Evolutionary conservation across 2,329 filamentous ascomycete species (phyloP).

Genomic region (Colletotrichum karsti): DNA sequence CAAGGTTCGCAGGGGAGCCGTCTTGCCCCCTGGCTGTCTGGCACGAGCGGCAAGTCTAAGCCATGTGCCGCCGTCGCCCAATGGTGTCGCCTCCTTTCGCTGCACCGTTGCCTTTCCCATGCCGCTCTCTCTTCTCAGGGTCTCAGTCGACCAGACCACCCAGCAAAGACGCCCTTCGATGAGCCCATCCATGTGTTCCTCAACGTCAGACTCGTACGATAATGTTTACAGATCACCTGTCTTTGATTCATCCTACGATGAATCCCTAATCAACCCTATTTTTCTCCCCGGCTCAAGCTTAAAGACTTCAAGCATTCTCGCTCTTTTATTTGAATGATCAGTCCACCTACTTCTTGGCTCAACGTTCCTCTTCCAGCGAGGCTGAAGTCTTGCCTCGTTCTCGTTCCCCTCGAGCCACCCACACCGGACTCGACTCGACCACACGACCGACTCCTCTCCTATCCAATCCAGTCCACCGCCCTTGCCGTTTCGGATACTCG

Average conservation of each 20-base stretch:
- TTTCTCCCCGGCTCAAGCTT: slow-evolving; percentile 21
- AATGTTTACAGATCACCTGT: slow-evolving; percentile 30
- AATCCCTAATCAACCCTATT: slow-evolving; percentile 22
- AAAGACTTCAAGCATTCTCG: slow-evolving; percentile 23
- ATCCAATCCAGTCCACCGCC: not conserved
- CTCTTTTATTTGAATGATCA: slow-evolving; percentile 8
- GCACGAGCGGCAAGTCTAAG: slow-evolving; percentile 7
- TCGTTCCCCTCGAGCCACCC: not conserved
- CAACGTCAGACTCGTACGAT: slow-evolving; percentile 29
- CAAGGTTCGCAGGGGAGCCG: slow-evolving; percentile 8
- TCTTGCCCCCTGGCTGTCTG: not conserved
- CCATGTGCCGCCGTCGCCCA: slow-evolving; percentile 11
- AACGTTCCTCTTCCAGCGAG: slow-evolving; percentile 17
- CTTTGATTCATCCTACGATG: slow-evolving; percentile 12
- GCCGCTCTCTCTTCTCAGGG: slow-evolving; percentile 6
- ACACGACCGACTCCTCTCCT: not conserved
- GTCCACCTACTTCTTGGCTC: slow-evolving; percentile 19
- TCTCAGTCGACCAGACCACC: slow-evolving; percentile 17
- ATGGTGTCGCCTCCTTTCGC: not conserved
- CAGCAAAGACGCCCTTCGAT: slow-evolving; percentile 23
- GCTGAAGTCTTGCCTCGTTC: slow-evolving; percentile 23
- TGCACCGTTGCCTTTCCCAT: not conserved
- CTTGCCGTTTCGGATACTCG: slow-evolving; percentile 17
- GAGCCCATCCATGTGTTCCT: slow-evolving; percentile 22
- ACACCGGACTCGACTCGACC: not conserved